phyloP scores from a whole-genome alignment of 495 filamentous ascomycete species.

The Hypoxylon lenormandii region DNA sequence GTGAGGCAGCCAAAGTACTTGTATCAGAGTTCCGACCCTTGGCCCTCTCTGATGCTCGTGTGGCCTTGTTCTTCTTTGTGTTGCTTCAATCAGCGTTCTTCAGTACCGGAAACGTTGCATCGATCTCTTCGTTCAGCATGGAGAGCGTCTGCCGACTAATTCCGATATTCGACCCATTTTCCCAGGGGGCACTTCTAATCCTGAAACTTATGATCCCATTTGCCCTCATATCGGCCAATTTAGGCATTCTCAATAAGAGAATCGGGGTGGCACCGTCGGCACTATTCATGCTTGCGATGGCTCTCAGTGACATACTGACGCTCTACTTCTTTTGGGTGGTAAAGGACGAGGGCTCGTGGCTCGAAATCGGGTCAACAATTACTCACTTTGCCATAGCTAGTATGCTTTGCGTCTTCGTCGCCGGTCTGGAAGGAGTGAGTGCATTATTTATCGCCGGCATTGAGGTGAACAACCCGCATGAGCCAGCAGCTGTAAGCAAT shows the following conservation, averaged over 20 bases:
- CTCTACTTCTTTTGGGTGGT: conserved; percentile 99
- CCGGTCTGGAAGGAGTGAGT: conserved; percentile 84
- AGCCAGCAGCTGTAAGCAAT: conserved; percentile 36
- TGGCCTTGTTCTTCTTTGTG: conserved; percentile 93
- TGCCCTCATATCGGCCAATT: conserved; percentile 88
- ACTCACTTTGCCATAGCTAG: conserved; percentile 94
- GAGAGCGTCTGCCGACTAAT: conserved; percentile 92
- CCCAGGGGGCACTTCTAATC: conserved; percentile 85
- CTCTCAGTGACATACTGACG: conserved; percentile 89
- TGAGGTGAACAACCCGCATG: conserved; percentile 67
- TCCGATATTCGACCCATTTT: conserved; percentile 93
- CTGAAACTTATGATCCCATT: conserved; percentile 95
- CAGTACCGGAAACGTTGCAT: conserved; percentile 95
- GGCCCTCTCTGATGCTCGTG: conserved; percentile 81
- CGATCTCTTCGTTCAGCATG: conserved; percentile 91
- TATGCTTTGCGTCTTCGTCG: conserved; percentile 88
- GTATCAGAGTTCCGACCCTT: conserved; percentile 73
- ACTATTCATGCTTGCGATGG: conserved; percentile 94
- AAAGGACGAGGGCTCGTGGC: conserved; percentile 92
- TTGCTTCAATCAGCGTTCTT: conserved; percentile 97
- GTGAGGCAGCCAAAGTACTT: conserved; percentile 28
- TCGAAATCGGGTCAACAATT: conserved; percentile 97
- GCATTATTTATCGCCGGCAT: conserved; percentile 86
- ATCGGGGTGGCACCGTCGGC: conserved; percentile 84
- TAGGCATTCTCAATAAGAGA: conserved; percentile 90